Conservation (phyloP, 768 basidiomycete species). For the Rhodocollybia butyracea region DNA sequence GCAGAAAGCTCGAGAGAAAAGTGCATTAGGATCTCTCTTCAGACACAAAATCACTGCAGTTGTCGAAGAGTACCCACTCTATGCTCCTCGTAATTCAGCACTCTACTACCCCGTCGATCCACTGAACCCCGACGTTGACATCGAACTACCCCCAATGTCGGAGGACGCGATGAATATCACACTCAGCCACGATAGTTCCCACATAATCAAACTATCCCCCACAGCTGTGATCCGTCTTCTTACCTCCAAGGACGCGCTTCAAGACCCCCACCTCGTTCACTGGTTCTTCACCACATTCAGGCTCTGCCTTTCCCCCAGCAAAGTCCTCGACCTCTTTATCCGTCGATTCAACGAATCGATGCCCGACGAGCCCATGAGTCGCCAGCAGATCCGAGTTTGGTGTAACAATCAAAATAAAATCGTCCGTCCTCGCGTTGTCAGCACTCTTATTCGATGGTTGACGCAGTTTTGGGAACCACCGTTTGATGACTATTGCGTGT, state of each 20-base stretch:
- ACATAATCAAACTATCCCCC: background rate
- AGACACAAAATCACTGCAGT: background rate
- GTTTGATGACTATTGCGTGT: slow-evolving; percentile 39
- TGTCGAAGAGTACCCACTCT: slow-evolving; percentile 10
- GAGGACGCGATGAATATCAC: slow-evolving; percentile 4
- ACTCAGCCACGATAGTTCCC: background rate
- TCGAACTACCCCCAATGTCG: slow-evolving; percentile 4
- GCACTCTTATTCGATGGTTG: slow-evolving; percentile 68
- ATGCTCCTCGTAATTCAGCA: slow-evolving; percentile 23
- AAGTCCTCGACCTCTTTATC: slow-evolving; percentile 38
- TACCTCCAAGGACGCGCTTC: slow-evolving; percentile 22
- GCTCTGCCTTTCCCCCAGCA: slow-evolving; percentile 43
- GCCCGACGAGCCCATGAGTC: slow-evolving; percentile 22
- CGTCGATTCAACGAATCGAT: slow-evolving; percentile 44
- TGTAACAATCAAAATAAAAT: slow-evolving; percentile 34
- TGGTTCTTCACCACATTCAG: slow-evolving; percentile 59
- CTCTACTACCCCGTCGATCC: slow-evolving; percentile 25
- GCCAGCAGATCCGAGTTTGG: slow-evolving; percentile 32
- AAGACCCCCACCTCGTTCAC: slow-evolving; percentile 36
- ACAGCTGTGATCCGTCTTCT: slow-evolving; percentile 24
- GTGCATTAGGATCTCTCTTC: background rate
- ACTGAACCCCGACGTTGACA: slow-evolving; percentile 17
- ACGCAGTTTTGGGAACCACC: slow-evolving; percentile 62
- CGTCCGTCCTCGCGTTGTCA: slow-evolving; percentile 56
- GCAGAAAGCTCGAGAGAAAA: background rate